These are phyloP conservation scores for Flagelloscypha sp. DNA, from an alignment of 768 basidiomycete species.

Conservation along the genomic window DNA sequence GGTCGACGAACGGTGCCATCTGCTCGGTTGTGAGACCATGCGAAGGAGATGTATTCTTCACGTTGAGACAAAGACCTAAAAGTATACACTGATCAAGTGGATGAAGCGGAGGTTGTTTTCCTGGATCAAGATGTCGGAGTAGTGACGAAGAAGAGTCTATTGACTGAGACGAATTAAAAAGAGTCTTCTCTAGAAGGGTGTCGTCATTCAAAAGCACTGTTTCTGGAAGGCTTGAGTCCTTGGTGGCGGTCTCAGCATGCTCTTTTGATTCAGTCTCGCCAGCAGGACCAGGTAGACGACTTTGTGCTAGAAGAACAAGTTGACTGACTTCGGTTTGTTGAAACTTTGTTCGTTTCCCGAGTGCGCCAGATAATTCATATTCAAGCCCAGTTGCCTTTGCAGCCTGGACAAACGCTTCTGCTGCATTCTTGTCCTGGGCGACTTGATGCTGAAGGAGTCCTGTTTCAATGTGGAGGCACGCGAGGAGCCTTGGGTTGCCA, in stretches of 20 bases:
- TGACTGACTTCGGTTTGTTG: constrained; percentile 81
- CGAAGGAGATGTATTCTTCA: constrained; percentile 79
- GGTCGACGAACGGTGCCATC: constrained; percentile 85
- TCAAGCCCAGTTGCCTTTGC: constrained; percentile 70
- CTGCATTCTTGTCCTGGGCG: constrained; percentile 67
- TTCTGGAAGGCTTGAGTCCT: constrained; percentile 48
- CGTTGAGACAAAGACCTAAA: constrained; percentile 82
- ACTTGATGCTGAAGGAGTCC: constrained; percentile 77
- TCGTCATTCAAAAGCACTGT: constrained; percentile 87
- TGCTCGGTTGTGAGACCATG: constrained; percentile 90
- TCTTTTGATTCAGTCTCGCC: constrained; percentile 16
- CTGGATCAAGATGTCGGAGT: constrained; percentile 71
- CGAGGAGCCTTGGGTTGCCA: constrained; percentile 55
- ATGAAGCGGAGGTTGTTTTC: constrained; percentile 77
- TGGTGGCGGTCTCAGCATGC: constrained; percentile 9
- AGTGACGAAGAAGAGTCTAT: constrained; percentile 31
- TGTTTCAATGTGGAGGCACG: constrained; percentile 63
- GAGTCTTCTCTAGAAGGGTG: constrained; percentile 88
- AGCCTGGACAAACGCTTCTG: constrained; percentile 69
- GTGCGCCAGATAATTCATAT: constrained; percentile 87
- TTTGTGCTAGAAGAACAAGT: constrained; percentile 89
- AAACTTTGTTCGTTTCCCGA: constrained; percentile 92
- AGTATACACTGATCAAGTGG: constrained; percentile 93
- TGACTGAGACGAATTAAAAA: constrained; percentile 72
- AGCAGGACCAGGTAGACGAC: constrained; percentile 44